Conservation (phyloP, 164 flowering plant species). For the Berberis vulgaris region DNA sequence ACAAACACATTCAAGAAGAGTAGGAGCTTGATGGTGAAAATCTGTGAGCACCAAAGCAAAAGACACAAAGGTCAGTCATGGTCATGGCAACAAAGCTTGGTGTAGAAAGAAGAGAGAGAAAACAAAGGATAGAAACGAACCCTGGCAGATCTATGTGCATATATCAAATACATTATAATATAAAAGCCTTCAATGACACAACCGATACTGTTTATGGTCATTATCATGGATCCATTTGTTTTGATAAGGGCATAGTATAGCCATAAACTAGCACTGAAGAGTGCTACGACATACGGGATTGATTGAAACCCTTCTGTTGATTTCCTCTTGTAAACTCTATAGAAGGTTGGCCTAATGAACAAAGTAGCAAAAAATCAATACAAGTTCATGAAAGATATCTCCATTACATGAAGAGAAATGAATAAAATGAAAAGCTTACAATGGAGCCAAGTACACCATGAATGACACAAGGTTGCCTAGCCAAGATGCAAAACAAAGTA, state of each 20-base stretch:
- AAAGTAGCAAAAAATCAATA: not conserved
- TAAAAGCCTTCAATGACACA: conserved; percentile 37
- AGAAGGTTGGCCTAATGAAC: conserved; percentile 59
- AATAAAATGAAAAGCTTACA: conserved; percentile 32
- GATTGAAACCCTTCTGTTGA: conserved; percentile 71
- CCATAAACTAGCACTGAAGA: conserved; percentile 57
- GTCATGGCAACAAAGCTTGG: not conserved
- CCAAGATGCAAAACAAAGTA: conserved; percentile 5
- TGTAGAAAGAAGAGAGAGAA: not conserved
- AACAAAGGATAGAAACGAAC: conserved; percentile 19
- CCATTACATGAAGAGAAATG: not conserved
- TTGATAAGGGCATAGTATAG: conserved; percentile 60
- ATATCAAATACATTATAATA: conserved; percentile 43
- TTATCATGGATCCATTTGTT: conserved; percentile 33
- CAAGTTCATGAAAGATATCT: not conserved
- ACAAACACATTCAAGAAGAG: conserved; percentile 28
- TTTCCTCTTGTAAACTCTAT: conserved; percentile 51
- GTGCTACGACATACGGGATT: conserved; percentile 65
- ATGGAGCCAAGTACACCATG: conserved; percentile 61
- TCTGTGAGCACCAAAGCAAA: conserved; percentile 24
- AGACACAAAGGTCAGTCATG: not conserved
- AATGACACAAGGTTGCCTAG: conserved; percentile 59
- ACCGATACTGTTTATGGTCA: conserved; percentile 54
- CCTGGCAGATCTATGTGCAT: conserved; percentile 41
- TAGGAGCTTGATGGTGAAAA: conserved; percentile 35